phyloP scores from a whole-genome alignment of 129 eudicot species.

The Chrysanthemum lavandulifolium region DNA sequence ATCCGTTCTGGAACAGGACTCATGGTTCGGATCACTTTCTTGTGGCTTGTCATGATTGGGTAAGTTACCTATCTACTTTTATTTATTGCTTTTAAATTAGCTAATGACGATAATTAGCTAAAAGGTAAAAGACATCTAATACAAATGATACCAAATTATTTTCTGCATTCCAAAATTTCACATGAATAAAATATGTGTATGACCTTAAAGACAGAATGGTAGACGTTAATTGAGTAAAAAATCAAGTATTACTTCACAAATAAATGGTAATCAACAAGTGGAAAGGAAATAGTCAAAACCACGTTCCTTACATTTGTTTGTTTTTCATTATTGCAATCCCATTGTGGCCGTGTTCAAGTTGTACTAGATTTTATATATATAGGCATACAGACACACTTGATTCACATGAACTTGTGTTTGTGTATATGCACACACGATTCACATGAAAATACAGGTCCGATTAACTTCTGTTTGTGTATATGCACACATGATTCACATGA shows the following conservation, averaged over 20 bases:
- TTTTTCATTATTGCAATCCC: too few species aligned
- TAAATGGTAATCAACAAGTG: neutral
- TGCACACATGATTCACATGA: too few species aligned
- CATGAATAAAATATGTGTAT: neutral
- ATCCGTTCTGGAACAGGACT: constrained; percentile 93
- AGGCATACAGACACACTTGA: too few species aligned
- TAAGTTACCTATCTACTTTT: constrained; percentile 29
- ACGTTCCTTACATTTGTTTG: neutral
- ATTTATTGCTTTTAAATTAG: neutral
- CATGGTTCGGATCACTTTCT: constrained; percentile 88
- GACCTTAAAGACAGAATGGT: neutral
- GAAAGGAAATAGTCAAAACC: neutral
- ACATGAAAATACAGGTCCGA: too few species aligned
- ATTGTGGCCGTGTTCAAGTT: too few species aligned
- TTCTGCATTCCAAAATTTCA: neutral
- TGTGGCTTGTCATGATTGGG: constrained; percentile 99
- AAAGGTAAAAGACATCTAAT: neutral
- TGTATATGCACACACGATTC: too few species aligned
- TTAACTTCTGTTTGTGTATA: too few species aligned
- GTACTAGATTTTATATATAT: too few species aligned
- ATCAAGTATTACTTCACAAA: neutral
- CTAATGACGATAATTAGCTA: neutral
- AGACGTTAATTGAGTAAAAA: neutral
- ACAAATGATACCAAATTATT: neutral
- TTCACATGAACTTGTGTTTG: too few species aligned